Conservation (phyloP, 495 filamentous ascomycete species). For the Thermochaetoides thermophila region DNA sequence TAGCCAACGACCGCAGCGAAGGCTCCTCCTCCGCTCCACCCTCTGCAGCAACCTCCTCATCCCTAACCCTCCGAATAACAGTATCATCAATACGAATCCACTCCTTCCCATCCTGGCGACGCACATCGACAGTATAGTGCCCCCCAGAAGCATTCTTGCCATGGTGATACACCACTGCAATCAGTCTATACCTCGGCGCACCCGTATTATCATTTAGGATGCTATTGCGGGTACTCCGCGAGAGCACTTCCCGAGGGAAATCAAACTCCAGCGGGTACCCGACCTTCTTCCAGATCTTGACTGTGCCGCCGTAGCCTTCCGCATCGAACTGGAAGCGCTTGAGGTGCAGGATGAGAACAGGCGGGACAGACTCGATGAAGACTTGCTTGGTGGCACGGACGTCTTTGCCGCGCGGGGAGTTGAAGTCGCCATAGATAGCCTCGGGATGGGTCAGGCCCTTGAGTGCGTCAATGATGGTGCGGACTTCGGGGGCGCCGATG, state of each 20-base stretch:
- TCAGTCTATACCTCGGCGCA: slow-evolving; percentile 67
- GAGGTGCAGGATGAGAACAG: slow-evolving; percentile 84
- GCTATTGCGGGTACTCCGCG: slow-evolving; percentile 51
- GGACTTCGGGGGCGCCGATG: slow-evolving; percentile 69
- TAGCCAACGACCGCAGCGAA: no score
- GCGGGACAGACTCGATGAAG: slow-evolving; percentile 83
- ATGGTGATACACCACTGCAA: slow-evolving; percentile 92
- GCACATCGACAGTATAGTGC: slow-evolving; percentile 93
- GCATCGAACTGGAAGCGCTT: slow-evolving; percentile 96
- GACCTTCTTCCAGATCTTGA: slow-evolving; percentile 98
- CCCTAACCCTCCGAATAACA: slow-evolving; percentile 66
- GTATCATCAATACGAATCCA: slow-evolving; percentile 97
- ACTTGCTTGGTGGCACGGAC: slow-evolving; percentile 80
- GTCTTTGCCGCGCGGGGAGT: slow-evolving; percentile 61
- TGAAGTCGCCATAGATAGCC: slow-evolving; percentile 74
- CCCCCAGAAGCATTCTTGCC: slow-evolving; percentile 90
- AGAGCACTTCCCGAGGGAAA: slow-evolving; percentile 86
- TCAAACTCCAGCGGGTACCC: slow-evolving; percentile 90
- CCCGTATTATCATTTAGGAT: slow-evolving; percentile 44
- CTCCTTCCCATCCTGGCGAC: slow-evolving; percentile 80
- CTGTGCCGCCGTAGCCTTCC: slow-evolving; percentile 66
- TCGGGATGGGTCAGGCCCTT: slow-evolving; percentile 73
- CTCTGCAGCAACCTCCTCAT: slow-evolving; percentile 86
- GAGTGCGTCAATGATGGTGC: slow-evolving; percentile 83
- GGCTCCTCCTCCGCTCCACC: slow-evolving; percentile 67